Conservation (phyloP, 2,329 filamentous ascomycete genomes). For the Aspergillus ruber region DNA sequence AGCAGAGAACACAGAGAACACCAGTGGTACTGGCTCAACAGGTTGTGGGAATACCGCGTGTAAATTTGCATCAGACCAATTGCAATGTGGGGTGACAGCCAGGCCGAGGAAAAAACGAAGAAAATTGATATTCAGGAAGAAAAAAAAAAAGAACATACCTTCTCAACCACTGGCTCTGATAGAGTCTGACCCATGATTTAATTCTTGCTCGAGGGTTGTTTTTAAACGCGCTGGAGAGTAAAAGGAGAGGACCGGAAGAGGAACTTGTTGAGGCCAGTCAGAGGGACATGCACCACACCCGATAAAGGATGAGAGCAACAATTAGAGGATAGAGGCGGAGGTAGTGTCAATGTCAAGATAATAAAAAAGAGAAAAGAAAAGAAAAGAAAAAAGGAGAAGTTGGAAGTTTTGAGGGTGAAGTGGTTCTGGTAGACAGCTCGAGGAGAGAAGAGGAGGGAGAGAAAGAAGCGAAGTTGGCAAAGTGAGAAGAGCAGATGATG, state of each 20-base stretch:
- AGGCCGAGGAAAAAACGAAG: constrained; percentile 1
- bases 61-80: constrained; percentile 14
- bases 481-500: constrained; percentile 9
- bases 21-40: constrained; percentile 3
- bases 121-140: constrained; percentile 14
- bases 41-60: constrained; percentile 1
- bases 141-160: constrained; percentile 58
- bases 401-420: constrained; percentile 3
- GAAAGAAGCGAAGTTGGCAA: constrained; percentile 2
- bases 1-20: neutral
- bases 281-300: neutral
- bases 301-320: neutral
- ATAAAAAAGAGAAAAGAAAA: too few species aligned
- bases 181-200: constrained; percentile 93
- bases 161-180: constrained; percentile 97
- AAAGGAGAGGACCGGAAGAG: constrained; percentile 2
- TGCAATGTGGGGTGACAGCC: constrained; percentile 20
- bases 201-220: constrained; percentile 9
- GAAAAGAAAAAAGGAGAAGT: too few species aligned
- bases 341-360: too few species aligned
- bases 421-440: constrained; percentile 9
- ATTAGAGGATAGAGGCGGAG: too few species aligned
- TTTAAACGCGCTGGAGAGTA: neutral
- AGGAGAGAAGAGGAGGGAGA: constrained; percentile 10
- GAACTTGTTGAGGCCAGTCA: neutral